Evolutionary conservation across 2,329 filamentous ascomycete genomes (phyloP).

Genomic region (Alternaria incomplexa): DNA sequence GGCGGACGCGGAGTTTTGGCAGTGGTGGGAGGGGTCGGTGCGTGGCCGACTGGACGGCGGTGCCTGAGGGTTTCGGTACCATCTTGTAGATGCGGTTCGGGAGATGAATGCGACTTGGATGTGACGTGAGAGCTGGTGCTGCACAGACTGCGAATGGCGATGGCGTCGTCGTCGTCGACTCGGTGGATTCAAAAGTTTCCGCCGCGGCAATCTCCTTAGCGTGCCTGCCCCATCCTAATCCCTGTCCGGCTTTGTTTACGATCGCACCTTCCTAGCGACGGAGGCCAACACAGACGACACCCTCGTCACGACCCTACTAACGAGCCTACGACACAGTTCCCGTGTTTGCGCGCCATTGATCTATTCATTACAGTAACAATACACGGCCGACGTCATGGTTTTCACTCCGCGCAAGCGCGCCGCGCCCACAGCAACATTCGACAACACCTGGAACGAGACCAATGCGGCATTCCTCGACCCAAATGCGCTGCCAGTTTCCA

Average conservation of each 20-base stretch:
- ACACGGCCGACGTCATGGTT: constrained; percentile 27
- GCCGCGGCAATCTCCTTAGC: constrained; percentile 19
- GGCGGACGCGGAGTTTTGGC: constrained; percentile 67
- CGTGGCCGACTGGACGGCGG: constrained; percentile 44
- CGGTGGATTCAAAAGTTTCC: constrained; percentile 21
- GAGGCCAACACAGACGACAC: constrained; percentile 14
- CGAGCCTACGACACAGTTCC: constrained; percentile 2
- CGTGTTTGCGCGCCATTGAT: constrained; percentile 10
- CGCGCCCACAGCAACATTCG: constrained; percentile 32
- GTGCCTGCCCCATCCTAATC: constrained; percentile 10
- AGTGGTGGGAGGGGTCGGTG: constrained; percentile 63
- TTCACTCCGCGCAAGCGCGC: constrained; percentile 41
- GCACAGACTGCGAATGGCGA: background rate
- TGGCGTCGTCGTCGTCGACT: constrained; percentile 5
- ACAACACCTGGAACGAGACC: constrained; percentile 50
- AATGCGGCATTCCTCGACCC: constrained; percentile 52
- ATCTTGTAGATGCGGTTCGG: constrained; percentile 27
- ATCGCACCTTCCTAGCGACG: constrained; percentile 14
- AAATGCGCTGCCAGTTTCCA: constrained; percentile 48
- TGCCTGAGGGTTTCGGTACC: constrained; percentile 46
- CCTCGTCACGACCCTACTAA: constrained; percentile 8
- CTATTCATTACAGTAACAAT: background rate
- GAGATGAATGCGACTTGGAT: background rate
- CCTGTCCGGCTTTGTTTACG: constrained; percentile 20
- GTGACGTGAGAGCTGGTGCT: background rate